phyloP scores from a whole-genome alignment of 305 asterid species.

The Ajuga reptans region DNA sequence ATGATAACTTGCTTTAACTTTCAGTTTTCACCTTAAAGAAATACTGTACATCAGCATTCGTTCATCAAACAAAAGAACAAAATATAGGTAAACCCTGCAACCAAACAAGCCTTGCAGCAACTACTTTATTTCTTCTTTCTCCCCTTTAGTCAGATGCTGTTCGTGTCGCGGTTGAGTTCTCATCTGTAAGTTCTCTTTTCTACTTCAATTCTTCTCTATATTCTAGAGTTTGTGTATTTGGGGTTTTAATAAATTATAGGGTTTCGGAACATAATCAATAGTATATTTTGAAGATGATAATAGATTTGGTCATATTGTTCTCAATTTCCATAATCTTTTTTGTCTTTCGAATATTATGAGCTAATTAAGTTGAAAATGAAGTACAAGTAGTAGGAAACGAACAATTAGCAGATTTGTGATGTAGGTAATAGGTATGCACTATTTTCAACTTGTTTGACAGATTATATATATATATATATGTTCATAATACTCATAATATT shows the following conservation, averaged over 20 bases:
- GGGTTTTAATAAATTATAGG: not conserved
- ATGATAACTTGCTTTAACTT: slow-evolving; percentile 8
- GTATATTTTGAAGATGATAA: not conserved
- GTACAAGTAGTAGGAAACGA: slow-evolving; percentile 2
- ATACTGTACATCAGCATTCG: not conserved
- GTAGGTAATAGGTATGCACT: not conserved
- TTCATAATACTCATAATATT: too few species aligned
- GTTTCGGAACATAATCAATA: not conserved
- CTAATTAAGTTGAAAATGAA: slow-evolving; percentile 1
- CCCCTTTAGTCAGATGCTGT: slow-evolving; percentile 29
- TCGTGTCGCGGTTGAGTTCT: slow-evolving; percentile 15
- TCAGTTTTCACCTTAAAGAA: slow-evolving; percentile 13
- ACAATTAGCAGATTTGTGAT: not conserved
- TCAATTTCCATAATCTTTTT: not conserved
- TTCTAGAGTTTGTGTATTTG: not conserved
- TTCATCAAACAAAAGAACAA: slow-evolving; percentile 7
- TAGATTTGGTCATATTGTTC: not conserved
- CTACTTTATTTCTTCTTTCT: not conserved
- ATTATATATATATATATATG: too few species aligned
- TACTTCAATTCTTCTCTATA: not conserved
- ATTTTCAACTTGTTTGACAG: not conserved
- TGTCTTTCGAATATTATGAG: not conserved
- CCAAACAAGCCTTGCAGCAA: slow-evolving; percentile 12
- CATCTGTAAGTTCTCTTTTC: slow-evolving; percentile 33
- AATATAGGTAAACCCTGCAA: not conserved